phyloP scores from a whole-genome alignment of 768 basidiomycete species.

The Rossbeevera mucosa region DNA sequence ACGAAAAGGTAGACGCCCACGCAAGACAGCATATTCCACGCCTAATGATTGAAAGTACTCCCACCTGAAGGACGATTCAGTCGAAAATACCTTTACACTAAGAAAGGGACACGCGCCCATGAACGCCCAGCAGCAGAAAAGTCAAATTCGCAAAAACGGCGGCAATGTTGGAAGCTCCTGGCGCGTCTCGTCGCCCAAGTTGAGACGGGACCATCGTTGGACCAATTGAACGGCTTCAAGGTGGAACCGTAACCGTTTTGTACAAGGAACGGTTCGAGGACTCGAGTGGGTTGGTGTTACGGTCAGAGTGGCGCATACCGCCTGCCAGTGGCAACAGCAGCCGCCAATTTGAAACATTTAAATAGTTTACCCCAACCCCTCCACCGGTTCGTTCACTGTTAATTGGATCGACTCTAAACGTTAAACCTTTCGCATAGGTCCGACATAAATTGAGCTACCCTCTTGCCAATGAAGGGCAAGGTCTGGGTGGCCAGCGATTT shows the following conservation, averaged over 20 bases:
- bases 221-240: not conserved
- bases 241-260: not conserved
- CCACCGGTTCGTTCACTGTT: not conserved
- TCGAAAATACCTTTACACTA: not conserved
- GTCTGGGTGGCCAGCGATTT: no score
- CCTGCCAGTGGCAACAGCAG: not conserved
- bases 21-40: constrained; percentile 22
- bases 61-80: constrained; percentile 15
- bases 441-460: no score
- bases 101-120: constrained; percentile 9
- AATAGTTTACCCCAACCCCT: not conserved
- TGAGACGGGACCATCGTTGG: constrained; percentile 11
- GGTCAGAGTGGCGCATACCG: no score
- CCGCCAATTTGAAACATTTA: no score
- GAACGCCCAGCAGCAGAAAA: constrained; percentile 16
- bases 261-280: not conserved
- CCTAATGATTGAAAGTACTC: constrained; percentile 16
- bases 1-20: constrained; percentile 17
- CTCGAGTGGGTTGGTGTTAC: not conserved
- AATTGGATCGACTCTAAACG: no score
- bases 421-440: not conserved
- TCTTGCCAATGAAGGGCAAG: no score
- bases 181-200: constrained; percentile 14
- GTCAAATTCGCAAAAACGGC: not conserved
- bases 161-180: not conserved